Evolutionary conservation across 1,284 basidiomycete genomes (phyloP), one percentile per base, ranked within the genome.

Genomic region (Pholiota adiposa): DNA sequence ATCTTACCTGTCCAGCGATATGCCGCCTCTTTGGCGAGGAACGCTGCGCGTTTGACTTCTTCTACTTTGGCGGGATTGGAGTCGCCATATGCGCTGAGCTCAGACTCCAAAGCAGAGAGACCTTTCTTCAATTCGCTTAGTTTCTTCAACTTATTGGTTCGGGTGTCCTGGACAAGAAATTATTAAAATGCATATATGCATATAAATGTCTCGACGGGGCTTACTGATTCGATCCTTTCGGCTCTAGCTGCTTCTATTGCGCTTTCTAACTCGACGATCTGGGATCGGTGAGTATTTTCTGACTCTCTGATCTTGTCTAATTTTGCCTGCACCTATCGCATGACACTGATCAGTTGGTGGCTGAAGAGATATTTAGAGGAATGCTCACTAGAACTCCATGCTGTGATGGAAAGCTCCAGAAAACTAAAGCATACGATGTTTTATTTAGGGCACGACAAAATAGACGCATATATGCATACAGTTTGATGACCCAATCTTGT

Each of bases 401-500:
- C 60, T 94, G 90, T 2, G 92, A 94, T 3, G 94, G 94, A 70
- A 96, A 96, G 69, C 92, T 91, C 94, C 94, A 96, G 72, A 92
- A 96, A 76, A 95, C 93, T 96, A 31, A 33, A 40, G 16, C 16
- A 16, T 51, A 50, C 51, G 55, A 54, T 41, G 23, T 27, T 29
- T 25, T 51, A 36, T 44, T 27, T 34, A 53, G 54, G 25, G 29
- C 19, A 48, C 23, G 23, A 14, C 12, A 54, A 31, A 44, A 57
- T 11, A 44, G 41, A 18, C 27, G 36, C 38, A 62, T 67, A 66
- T 66, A 64, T 63, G 63, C 61, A 66, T 66, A 94, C 93, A 96
- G 70, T 96, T 96, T 2, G 93, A 93, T 5, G 93, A 92, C 23
- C 94, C 94, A 57, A 96, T 94, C 75, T 96, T 96, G 72, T 96